These are phyloP conservation scores for Fraxinus albicans DNA, from an alignment of 305 asterid species.

Conservation along the genomic window DNA sequence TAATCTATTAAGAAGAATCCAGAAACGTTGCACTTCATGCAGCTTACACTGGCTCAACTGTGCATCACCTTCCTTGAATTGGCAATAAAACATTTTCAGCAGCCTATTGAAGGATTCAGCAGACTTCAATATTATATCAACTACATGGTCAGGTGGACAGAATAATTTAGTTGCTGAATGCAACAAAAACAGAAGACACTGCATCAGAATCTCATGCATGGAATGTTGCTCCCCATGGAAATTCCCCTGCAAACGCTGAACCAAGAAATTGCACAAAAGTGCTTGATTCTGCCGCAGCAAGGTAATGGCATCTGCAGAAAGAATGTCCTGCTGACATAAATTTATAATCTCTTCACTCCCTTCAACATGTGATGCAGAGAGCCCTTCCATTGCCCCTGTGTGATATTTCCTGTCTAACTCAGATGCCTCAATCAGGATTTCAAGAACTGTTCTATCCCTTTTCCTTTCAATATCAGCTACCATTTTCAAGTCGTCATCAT, in stretches of 20 bases:
- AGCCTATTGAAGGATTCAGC: slow-evolving; percentile 64
- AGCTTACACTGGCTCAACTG: slow-evolving; percentile 52
- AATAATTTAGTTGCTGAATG: slow-evolving; percentile 80
- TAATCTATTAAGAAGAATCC: slow-evolving; percentile 82
- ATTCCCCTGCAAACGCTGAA: slow-evolving; percentile 58
- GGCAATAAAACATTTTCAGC: slow-evolving; percentile 52
- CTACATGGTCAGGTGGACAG: slow-evolving; percentile 73
- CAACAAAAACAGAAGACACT: slow-evolving; percentile 85
- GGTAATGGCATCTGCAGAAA: slow-evolving; percentile 86
- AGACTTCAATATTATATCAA: slow-evolving; percentile 74
- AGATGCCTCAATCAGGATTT: slow-evolving; percentile 91
- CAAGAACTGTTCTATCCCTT: slow-evolving; percentile 92
- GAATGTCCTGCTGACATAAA: slow-evolving; percentile 55
- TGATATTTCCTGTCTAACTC: slow-evolving; percentile 65
- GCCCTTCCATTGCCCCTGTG: slow-evolving; percentile 35
- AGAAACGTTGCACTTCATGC: slow-evolving; percentile 67
- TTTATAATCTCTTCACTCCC: slow-evolving; percentile 48
- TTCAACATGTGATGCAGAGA: slow-evolving; percentile 43
- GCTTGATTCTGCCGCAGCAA: slow-evolving; percentile 87
- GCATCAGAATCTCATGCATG: slow-evolving; percentile 84
- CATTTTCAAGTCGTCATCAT: slow-evolving; percentile 57
- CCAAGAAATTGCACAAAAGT: slow-evolving; percentile 68
- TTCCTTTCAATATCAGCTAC: slow-evolving; percentile 80
- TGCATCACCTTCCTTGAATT: slow-evolving; percentile 57
- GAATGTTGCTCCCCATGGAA: slow-evolving; percentile 56